Percentiles rank a stretch among this genome's conserved stretches.
These are phyloP conservation scores for Talaromyces piceae DNA, from an alignment of 2,329 filamentous ascomycete genomes.

Conservation along the genomic window DNA sequence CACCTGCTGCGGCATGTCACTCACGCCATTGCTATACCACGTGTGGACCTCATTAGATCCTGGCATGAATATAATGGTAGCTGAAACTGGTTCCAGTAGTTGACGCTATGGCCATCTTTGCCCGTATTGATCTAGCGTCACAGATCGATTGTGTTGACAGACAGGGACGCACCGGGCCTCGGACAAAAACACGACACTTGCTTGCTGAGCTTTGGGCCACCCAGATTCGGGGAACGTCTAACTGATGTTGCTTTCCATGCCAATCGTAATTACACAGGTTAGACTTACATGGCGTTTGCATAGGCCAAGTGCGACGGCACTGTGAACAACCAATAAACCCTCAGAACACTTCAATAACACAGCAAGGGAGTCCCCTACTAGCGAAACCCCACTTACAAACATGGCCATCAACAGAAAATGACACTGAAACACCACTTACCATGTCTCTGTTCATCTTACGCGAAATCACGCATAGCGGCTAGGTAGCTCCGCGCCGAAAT, in stretches of 20 bases:
- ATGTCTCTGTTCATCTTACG: no score
- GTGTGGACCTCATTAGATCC: no score
- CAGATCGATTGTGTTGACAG: no score
- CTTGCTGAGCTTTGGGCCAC: background rate
- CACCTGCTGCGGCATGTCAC: no score
- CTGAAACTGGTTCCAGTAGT: no score
- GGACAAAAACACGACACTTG: background rate
- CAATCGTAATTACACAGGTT: background rate
- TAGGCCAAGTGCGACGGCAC: background rate
- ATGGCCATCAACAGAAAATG: background rate
- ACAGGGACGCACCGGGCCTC: no score
- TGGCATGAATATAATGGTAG: no score
- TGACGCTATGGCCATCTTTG: no score
- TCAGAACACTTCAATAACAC: background rate
- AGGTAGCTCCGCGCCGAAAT: no score
- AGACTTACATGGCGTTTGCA: background rate
- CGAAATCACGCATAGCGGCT: no score
- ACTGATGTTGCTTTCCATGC: background rate
- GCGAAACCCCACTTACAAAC: background rate
- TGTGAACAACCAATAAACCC: background rate
- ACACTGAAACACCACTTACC: background rate
- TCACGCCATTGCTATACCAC: no score
- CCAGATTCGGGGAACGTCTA: background rate
- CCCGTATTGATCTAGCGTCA: no score
- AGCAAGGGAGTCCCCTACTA: constrained; percentile 1